phyloP scores from a whole-genome alignment of 805 yeast genomes.

The Dipodascus albidus region DNA sequence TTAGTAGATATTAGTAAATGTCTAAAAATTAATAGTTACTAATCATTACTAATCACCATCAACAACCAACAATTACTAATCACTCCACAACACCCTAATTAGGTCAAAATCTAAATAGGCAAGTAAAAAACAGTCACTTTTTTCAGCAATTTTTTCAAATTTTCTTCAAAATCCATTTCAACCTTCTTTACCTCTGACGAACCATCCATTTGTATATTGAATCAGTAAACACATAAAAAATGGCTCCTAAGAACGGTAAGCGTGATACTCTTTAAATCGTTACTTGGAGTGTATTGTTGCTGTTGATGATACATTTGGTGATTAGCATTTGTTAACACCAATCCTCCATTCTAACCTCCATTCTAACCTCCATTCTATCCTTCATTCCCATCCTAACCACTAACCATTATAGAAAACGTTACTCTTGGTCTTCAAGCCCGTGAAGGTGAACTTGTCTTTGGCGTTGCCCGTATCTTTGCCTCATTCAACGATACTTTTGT shows the following conservation, averaged over 20 bases:
- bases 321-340: background rate
- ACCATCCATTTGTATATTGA: slow-evolving; percentile 1
- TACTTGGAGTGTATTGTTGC: slow-evolving; percentile 2
- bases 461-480: slow-evolving; percentile 99
- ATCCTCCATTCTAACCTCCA: too few species aligned
- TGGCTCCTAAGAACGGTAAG: slow-evolving; percentile 21
- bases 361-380: too few species aligned
- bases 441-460: slow-evolving; percentile 98
- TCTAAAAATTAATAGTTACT: too few species aligned
- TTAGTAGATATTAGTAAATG: too few species aligned
- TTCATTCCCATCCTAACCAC: too few species aligned
- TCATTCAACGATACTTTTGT: slow-evolving; percentile 99
- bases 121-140: background rate
- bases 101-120: too few species aligned
- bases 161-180: background rate
- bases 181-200: background rate
- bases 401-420: slow-evolving; percentile 29
- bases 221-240: slow-evolving; percentile 6
- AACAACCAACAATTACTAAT: too few species aligned
- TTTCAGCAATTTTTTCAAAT: background rate
- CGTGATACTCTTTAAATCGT: slow-evolving; percentile 3
- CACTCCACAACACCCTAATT: too few species aligned
- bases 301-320: slow-evolving; percentile 4
- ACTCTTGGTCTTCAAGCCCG: slow-evolving; percentile 77
- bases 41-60: too few species aligned